Percentiles rank a stretch among this genome's conserved stretches.
Conservation (phyloP, 352 stramenopile species). For the Globisporangium barbulae region DNA sequence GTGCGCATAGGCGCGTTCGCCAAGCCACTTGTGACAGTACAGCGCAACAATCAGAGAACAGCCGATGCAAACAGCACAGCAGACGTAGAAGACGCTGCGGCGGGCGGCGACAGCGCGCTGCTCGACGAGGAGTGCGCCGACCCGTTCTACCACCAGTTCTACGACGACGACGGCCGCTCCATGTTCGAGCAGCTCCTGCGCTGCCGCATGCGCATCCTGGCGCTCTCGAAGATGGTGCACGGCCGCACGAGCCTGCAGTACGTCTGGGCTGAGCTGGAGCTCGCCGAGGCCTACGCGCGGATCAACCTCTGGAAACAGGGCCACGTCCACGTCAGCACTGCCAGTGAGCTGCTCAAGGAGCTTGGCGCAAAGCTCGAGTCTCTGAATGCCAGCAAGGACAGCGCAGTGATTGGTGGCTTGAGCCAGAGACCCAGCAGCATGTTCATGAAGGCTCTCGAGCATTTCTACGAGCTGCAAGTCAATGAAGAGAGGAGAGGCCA, state of each 20-base stretch:
- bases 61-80: neutral
- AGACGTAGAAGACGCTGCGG: neutral
- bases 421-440: neutral
- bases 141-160: constrained; percentile 61
- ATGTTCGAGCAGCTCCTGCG: constrained; percentile 63
- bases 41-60: constrained; percentile 13
- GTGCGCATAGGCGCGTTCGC: constrained; percentile 54
- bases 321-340: constrained; percentile 35
- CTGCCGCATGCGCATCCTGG: constrained; percentile 46
- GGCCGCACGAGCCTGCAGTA: constrained; percentile 33
- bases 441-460: constrained; percentile 15
- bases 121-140: constrained; percentile 39
- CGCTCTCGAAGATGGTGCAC: constrained; percentile 48
- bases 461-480: constrained; percentile 25
- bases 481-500: constrained; percentile 4
- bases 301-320: constrained; percentile 74
- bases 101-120: constrained; percentile 7
- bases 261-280: constrained; percentile 44
- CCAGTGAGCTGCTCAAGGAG: constrained; percentile 35
- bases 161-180: constrained; percentile 46
- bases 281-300: constrained; percentile 51
- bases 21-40: constrained; percentile 34
- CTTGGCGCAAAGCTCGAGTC: constrained; percentile 15
- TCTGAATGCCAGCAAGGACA: neutral
- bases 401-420: neutral